A percentile compares a stretch with the other conserved stretches of the same genome.
These are phyloP conservation scores for Ceratocystis alfenasii DNA, from an alignment of 2,329 filamentous ascomycete species.

Conservation along the genomic window DNA sequence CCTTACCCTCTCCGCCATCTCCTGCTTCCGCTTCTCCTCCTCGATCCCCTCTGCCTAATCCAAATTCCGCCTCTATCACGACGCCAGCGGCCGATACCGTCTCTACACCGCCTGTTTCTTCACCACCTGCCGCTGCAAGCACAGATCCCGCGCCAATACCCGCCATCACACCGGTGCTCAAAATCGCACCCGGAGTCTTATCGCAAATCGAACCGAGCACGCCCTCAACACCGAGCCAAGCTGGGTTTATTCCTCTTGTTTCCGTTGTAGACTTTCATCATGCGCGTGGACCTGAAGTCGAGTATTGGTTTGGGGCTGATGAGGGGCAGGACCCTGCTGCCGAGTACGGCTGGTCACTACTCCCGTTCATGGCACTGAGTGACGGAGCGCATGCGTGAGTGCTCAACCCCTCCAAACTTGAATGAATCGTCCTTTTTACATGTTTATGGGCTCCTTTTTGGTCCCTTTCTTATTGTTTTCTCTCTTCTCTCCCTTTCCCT, in stretches of 20 bases:
- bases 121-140: background rate
- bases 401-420: background rate
- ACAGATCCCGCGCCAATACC: background rate
- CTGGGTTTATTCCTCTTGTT: conserved; percentile 54
- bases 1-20: background rate
- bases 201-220: conserved; percentile 20
- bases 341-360: conserved; percentile 78
- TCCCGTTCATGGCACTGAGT: conserved; percentile 93
- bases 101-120: conserved; percentile 1
- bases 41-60: background rate
- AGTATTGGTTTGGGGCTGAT: conserved; percentile 71
- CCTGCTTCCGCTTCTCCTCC: background rate
- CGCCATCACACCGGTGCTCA: conserved; percentile 6
- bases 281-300: conserved; percentile 80
- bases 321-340: conserved; percentile 65
- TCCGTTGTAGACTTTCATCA: conserved; percentile 77
- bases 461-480: background rate
- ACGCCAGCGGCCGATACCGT: background rate
- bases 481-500: conserved; percentile 8
- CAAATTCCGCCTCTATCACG: conserved; percentile 1
- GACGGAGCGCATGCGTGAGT: conserved; percentile 88
- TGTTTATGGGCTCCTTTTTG: background rate
- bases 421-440: background rate
- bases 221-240: conserved; percentile 25
- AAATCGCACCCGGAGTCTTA: conserved; percentile 13